Percentiles rank a stretch among this genome's conserved stretches.
phyloP scores from a whole-genome alignment of 306 rosid genomes.

The Pachyrhizus erosus region DNA sequence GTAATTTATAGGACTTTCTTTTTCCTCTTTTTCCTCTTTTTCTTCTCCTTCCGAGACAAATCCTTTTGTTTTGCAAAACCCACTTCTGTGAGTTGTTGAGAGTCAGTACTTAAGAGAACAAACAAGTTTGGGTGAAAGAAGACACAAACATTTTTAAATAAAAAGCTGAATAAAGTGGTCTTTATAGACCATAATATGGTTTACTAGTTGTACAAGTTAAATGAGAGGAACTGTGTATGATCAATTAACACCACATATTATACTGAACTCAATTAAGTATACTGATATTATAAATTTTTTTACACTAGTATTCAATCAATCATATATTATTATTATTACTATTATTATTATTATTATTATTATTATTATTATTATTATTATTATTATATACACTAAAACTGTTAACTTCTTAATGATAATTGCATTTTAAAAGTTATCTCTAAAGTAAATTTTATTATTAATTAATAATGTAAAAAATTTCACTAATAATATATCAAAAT shows the following conservation, averaged over 20 bases:
- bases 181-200: not conserved
- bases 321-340: no score
- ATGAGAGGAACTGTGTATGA: not conserved
- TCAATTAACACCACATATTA: not conserved
- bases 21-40: slow-evolving; percentile 5
- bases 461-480: no score
- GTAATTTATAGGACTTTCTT: not conserved
- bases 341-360: no score
- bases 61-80: not conserved
- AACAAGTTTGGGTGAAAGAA: not conserved
- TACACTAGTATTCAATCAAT: no score
- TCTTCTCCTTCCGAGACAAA: not conserved
- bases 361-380: no score
- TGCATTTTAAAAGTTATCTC: no score
- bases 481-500: no score
- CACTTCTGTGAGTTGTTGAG: not conserved
- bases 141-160: not conserved
- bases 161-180: not conserved
- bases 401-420: no score
- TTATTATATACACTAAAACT: no score
- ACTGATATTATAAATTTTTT: no score
- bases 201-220: not conserved
- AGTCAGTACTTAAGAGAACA: not conserved
- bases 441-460: no score
- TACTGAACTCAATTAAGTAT: no score